Percentiles rank a stretch among this genome's conserved stretches.
Evolutionary conservation across 352 stramenopile species (phyloP).

Genomic region (Globisporangium viniferum): DNA sequence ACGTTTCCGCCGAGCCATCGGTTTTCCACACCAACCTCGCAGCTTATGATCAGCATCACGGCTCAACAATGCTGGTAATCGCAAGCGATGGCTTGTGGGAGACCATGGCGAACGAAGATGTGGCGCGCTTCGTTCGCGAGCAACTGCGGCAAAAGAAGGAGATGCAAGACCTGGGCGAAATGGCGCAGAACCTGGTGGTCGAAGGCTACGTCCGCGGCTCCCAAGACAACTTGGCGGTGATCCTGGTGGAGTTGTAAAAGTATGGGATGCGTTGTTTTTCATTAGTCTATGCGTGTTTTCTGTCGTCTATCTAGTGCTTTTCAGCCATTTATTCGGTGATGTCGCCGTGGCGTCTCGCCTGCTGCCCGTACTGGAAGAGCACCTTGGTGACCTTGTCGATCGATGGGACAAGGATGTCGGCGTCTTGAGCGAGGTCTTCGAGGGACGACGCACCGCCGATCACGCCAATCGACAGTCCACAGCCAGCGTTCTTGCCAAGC

Average conservation of each 20-base stretch:
- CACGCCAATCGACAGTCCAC: constrained; percentile 74
- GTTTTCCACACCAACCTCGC: constrained; percentile 43
- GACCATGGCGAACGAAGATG: constrained; percentile 53
- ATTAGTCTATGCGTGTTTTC: background rate
- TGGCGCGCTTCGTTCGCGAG: constrained; percentile 44
- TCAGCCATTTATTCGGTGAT: constrained; percentile 5
- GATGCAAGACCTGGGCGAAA: constrained; percentile 57
- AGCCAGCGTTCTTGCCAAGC: constrained; percentile 73
- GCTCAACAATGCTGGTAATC: constrained; percentile 38
- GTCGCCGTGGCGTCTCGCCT: constrained; percentile 60
- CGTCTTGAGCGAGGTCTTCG: constrained; percentile 77
- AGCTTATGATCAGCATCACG: background rate
- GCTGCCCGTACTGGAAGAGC: constrained; percentile 82
- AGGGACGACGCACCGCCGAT: constrained; percentile 75
- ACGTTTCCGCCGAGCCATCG: constrained; percentile 80
- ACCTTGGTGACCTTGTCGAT: constrained; percentile 77
- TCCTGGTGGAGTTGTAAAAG: constrained; percentile 31
- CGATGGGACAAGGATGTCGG: constrained; percentile 80
- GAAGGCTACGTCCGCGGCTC: constrained; percentile 94
- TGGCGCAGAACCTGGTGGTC: constrained; percentile 78
- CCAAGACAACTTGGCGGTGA: constrained; percentile 93
- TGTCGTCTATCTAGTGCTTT: background rate
- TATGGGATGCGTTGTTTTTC: background rate
- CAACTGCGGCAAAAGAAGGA: constrained; percentile 14
- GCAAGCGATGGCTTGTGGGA: constrained; percentile 81